These are phyloP conservation scores for Curvularia verruculosa DNA, from an alignment of 2,329 filamentous ascomycete genomes.

Conservation along the genomic window DNA sequence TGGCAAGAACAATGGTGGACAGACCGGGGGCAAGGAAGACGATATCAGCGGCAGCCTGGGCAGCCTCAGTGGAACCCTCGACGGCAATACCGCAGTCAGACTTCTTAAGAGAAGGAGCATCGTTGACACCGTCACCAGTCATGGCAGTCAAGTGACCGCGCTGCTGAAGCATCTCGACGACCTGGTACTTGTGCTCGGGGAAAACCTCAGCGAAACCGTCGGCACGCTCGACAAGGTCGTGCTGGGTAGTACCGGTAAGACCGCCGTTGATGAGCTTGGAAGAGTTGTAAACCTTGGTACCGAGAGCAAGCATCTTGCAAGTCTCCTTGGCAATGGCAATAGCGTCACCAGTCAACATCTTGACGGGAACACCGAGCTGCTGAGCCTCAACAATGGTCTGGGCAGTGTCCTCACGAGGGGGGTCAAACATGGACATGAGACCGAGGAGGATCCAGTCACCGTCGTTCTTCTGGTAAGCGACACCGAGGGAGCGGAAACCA, in stretches of 20 bases:
- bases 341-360: constrained; percentile 83
- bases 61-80: constrained; percentile 73
- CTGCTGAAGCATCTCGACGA: constrained; percentile 77
- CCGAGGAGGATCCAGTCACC: constrained; percentile 75
- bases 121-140: constrained; percentile 78
- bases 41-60: constrained; percentile 74
- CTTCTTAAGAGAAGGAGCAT: constrained; percentile 75
- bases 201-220: constrained; percentile 77
- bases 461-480: constrained; percentile 78
- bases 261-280: constrained; percentile 78
- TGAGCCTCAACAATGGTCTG: constrained; percentile 79
- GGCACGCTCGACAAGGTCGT: constrained; percentile 77
- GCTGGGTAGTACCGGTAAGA: constrained; percentile 73
- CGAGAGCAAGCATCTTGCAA: constrained; percentile 80
- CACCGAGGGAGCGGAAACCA: constrained; percentile 81
- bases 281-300: constrained; percentile 82
- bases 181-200: constrained; percentile 77
- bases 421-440: constrained; percentile 81
- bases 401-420: constrained; percentile 77
- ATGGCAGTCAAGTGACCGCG: constrained; percentile 75
- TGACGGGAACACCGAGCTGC: constrained; percentile 76
- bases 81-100: constrained; percentile 76
- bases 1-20: constrained; percentile 72
- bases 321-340: constrained; percentile 82
- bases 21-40: constrained; percentile 77